phyloP scores from a whole-genome alignment of 2,329 filamentous ascomycete genomes.

The Tolypocladium sp. region DNA sequence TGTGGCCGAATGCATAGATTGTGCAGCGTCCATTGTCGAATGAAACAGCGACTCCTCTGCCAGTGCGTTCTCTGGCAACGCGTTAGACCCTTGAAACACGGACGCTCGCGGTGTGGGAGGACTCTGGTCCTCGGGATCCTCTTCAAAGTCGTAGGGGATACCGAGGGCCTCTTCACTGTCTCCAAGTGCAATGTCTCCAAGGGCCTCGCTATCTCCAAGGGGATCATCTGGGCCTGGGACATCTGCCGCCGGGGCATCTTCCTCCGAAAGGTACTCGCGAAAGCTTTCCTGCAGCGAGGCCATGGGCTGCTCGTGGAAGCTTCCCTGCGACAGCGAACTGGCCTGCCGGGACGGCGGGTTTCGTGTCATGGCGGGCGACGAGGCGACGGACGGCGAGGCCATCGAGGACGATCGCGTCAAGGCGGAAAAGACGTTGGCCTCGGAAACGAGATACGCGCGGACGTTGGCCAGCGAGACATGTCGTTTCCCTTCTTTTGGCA shows the following conservation, averaged over 20 bases:
- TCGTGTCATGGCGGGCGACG: constrained; percentile 41
- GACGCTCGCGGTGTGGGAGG: constrained; percentile 47
- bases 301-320: constrained; percentile 14
- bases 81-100: constrained; percentile 26
- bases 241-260: neutral
- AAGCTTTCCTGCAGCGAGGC: constrained; percentile 16
- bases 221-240: constrained; percentile 4
- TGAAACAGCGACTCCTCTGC: constrained; percentile 13
- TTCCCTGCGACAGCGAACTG: constrained; percentile 17
- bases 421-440: constrained; percentile 55
- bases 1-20: constrained; percentile 9
- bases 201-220: constrained; percentile 40
- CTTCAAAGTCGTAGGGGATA: constrained; percentile 44
- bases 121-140: constrained; percentile 25
- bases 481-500: constrained; percentile 54
- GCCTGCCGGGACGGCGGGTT: constrained; percentile 24
- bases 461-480: constrained; percentile 55
- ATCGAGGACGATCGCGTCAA: constrained; percentile 49
- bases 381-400: constrained; percentile 27
- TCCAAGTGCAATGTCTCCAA: constrained; percentile 20
- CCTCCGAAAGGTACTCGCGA: constrained; percentile 10
- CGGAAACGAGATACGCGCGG: constrained; percentile 56
- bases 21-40: constrained; percentile 11
- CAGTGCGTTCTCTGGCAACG: neutral
- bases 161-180: constrained; percentile 49